These are phyloP conservation scores for Trichophyton verrucosum DNA, from an alignment of 2,329 filamentous ascomycete species.

Conservation along the genomic window DNA sequence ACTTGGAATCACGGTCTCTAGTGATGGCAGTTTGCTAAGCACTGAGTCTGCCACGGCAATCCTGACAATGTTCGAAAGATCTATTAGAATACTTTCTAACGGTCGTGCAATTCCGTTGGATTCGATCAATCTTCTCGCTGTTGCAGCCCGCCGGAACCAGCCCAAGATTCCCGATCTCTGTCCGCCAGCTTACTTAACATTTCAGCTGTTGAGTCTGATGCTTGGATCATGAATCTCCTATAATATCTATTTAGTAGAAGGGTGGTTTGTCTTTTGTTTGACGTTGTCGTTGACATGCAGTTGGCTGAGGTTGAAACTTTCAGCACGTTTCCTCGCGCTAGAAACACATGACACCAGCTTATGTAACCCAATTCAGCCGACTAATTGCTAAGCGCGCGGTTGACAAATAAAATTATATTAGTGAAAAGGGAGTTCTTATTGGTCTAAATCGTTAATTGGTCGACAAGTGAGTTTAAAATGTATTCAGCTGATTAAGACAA, in stretches of 20 bases:
- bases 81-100: constrained; percentile 4
- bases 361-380: no score
- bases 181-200: constrained; percentile 8
- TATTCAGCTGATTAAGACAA: no score
- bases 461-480: no score
- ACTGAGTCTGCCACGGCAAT: not conserved
- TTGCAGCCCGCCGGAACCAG: not conserved
- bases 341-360: no score
- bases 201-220: constrained; percentile 8
- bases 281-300: not conserved
- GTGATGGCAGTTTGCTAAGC: constrained; percentile 2
- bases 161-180: constrained; percentile 5
- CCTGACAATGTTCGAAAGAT: constrained; percentile 2
- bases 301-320: no score
- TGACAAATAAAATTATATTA: no score
- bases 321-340: no score
- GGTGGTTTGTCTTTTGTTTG: not conserved
- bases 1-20: constrained; percentile 6
- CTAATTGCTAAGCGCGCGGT: no score
- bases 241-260: not conserved
- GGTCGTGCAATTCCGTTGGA: not conserved
- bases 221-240: not conserved
- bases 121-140: not conserved
- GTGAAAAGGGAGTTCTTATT: no score
- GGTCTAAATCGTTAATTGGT: no score